phyloP scores from a whole-genome alignment of 495 filamentous ascomycete species.

The Penicillium longicatenatum region DNA sequence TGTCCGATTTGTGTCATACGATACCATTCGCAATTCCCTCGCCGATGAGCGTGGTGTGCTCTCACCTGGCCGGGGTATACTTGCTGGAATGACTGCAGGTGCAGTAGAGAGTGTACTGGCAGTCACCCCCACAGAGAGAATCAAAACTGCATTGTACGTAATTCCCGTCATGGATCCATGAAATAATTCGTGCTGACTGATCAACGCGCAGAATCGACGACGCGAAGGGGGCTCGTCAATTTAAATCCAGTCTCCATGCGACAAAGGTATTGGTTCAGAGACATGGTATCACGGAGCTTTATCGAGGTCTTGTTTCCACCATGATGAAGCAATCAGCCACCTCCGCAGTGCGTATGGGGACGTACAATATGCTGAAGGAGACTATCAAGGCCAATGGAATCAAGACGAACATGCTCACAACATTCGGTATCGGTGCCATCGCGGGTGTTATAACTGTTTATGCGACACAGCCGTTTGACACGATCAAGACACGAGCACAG shows the following conservation, averaged over 20 bases:
- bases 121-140: slow-evolving; percentile 66
- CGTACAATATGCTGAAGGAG: slow-evolving; percentile 69
- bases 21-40: slow-evolving; percentile 62
- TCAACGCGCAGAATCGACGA: slow-evolving; percentile 58
- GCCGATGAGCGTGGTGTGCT: slow-evolving; percentile 58
- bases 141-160: slow-evolving; percentile 63
- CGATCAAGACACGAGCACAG: slow-evolving; percentile 66
- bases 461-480: slow-evolving; percentile 68
- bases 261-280: slow-evolving; percentile 47
- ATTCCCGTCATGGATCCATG: not conserved
- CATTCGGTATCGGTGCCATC: slow-evolving; percentile 62
- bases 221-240: slow-evolving; percentile 53
- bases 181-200: slow-evolving; percentile 6
- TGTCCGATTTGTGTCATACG: slow-evolving; percentile 66
- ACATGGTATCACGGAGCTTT: slow-evolving; percentile 56
- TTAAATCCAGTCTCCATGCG: slow-evolving; percentile 54
- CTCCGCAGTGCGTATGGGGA: slow-evolving; percentile 65
- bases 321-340: slow-evolving; percentile 69
- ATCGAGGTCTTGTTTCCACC: slow-evolving; percentile 61
- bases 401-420: slow-evolving; percentile 44
- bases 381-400: slow-evolving; percentile 47
- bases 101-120: slow-evolving; percentile 58
- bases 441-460: slow-evolving; percentile 63
- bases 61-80: slow-evolving; percentile 56
- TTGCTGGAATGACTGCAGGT: slow-evolving; percentile 64